Conservation (phyloP, 495 filamentous ascomycete species). For the Daldinia childiae region DNA sequence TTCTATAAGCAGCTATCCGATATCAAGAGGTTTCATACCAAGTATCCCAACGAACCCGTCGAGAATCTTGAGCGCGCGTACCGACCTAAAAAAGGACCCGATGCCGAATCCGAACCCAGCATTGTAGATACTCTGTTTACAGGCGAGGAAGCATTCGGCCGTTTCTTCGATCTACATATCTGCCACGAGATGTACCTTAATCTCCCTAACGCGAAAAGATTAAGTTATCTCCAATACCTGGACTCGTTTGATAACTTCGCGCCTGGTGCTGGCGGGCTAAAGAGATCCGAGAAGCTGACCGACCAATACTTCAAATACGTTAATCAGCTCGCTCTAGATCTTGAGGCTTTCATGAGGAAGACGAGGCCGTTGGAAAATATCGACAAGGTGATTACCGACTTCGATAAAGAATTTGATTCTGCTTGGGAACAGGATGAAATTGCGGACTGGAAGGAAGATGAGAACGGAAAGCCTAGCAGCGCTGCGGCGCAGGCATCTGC, state of each 20-base stretch:
- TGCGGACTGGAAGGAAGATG: slow-evolving; percentile 77
- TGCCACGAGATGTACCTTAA: slow-evolving; percentile 91
- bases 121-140: slow-evolving; percentile 93
- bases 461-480: slow-evolving; percentile 48
- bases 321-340: slow-evolving; percentile 77
- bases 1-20: slow-evolving; percentile 86
- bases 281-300: slow-evolving; percentile 81
- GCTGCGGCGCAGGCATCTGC: slow-evolving; percentile 60
- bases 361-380: slow-evolving; percentile 84
- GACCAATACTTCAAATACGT: slow-evolving; percentile 93
- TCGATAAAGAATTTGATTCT: slow-evolving; percentile 84
- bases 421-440: slow-evolving; percentile 82
- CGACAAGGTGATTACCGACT: slow-evolving; percentile 75
- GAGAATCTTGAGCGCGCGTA: slow-evolving; percentile 96
- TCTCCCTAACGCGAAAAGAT: slow-evolving; percentile 79
- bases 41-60: slow-evolving; percentile 92
- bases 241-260: slow-evolving; percentile 87
- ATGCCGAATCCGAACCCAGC: slow-evolving; percentile 72
- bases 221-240: slow-evolving; percentile 91
- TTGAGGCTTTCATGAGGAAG: slow-evolving; percentile 85
- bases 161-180: slow-evolving; percentile 85
- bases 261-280: slow-evolving; percentile 74
- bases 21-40: slow-evolving; percentile 86
- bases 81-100: slow-evolving; percentile 66
- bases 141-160: slow-evolving; percentile 90